A percentile compares a stretch with the other conserved stretches of the same genome.
Conservation (phyloP, 1,284 basidiomycete species). For the Marasmius tenuissimus region DNA sequence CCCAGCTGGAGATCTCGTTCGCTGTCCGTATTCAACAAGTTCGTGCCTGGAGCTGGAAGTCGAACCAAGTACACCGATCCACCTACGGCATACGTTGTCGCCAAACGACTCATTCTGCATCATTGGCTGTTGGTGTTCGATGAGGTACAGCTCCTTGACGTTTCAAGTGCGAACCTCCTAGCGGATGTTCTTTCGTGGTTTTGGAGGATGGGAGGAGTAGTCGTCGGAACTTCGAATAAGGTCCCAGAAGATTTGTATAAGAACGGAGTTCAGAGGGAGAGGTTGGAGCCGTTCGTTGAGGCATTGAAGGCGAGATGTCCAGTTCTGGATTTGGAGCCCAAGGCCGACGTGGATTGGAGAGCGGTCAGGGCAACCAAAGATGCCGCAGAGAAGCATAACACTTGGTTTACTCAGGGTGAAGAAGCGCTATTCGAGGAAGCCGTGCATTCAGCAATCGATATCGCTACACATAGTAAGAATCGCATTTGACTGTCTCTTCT, state of each 20-base stretch:
- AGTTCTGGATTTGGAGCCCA: conserved; percentile 45
- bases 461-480: conserved; percentile 1
- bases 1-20: conserved; percentile 6
- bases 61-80: not conserved
- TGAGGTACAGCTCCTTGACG: conserved; percentile 73
- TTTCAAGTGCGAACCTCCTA: conserved; percentile 63
- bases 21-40: conserved; percentile 1
- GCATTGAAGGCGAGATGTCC: conserved; percentile 65
- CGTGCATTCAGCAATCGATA: conserved; percentile 1
- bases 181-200: conserved; percentile 75
- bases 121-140: conserved; percentile 69
- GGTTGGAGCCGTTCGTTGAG: conserved; percentile 64
- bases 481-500: not conserved
- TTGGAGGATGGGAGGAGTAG: conserved; percentile 74
- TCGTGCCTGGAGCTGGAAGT: not conserved
- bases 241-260: conserved; percentile 71
- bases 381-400: conserved; percentile 16
- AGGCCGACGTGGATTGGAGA: conserved; percentile 31
- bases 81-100: conserved; percentile 35
- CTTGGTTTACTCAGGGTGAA: conserved; percentile 30
- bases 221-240: conserved; percentile 56
- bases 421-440: not conserved
- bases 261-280: conserved; percentile 66
- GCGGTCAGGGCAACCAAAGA: conserved; percentile 13
- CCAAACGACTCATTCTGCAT: conserved; percentile 47